A percentile compares a stretch with the other conserved stretches of the same genome.
phyloP scores from a whole-genome alignment of 2,329 filamentous ascomycete genomes.

The Aspergillus sp. region DNA sequence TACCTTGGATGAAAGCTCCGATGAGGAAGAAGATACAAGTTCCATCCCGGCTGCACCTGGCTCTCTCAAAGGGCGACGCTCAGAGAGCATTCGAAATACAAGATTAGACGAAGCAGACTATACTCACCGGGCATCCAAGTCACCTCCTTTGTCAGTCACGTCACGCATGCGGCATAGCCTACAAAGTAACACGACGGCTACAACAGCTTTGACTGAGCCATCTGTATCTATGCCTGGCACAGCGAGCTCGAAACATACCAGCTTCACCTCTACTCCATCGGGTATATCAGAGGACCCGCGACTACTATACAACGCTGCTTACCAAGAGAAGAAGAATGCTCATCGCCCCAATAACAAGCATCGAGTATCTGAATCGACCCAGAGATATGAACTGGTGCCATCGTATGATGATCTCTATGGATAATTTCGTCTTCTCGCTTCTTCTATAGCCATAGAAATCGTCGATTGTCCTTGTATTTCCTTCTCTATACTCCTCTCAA shows the following conservation, averaged over 20 bases:
- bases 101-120: constrained; percentile 11
- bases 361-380: constrained; percentile 14
- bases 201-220: constrained; percentile 12
- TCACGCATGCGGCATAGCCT: constrained; percentile 32
- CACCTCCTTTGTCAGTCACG: constrained; percentile 32
- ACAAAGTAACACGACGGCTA: constrained; percentile 19
- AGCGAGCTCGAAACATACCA: constrained; percentile 27
- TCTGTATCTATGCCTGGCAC: constrained; percentile 20
- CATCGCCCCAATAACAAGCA: constrained; percentile 8
- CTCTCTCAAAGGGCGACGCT: not conserved
- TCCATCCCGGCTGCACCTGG: not conserved
- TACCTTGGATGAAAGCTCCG: not conserved
- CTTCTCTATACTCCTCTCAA: not conserved
- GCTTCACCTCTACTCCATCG: constrained; percentile 24
- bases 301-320: constrained; percentile 10
- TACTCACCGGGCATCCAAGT: constrained; percentile 24
- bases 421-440: constrained; percentile 8
- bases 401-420: constrained; percentile 38
- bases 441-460: too few relatives aligned
- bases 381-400: constrained; percentile 28
- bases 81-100: not conserved
- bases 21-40: not conserved
- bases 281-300: constrained; percentile 22
- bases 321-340: constrained; percentile 18
- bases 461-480: not conserved